Conservation (phyloP, 306 rosid species). For the Cyclanthera cordifolia region DNA sequence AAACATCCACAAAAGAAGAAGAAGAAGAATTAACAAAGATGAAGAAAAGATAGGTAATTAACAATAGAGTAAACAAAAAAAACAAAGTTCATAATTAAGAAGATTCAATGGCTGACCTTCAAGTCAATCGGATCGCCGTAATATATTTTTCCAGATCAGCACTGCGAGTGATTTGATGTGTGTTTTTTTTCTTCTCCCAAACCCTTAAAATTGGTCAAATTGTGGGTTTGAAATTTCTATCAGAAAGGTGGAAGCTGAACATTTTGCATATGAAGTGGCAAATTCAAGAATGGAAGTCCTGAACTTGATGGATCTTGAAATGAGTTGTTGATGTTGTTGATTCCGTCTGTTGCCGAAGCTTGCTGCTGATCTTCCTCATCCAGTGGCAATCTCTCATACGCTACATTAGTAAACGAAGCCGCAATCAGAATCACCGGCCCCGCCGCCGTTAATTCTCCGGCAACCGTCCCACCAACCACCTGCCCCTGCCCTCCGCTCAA, state of each 20-base stretch:
- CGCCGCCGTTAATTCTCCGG: conserved; percentile 8
- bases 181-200: neutral
- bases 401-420: conserved; percentile 15
- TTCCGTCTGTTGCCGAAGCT: neutral
- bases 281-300: conserved; percentile 13
- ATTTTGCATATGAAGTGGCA: conserved; percentile 14
- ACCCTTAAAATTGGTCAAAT: neutral
- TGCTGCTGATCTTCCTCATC: conserved; percentile 16
- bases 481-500: conserved; percentile 16
- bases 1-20: conserved; percentile 5
- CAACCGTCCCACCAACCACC: conserved; percentile 16
- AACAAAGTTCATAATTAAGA: neutral
- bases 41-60: neutral
- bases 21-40: neutral
- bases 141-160: neutral
- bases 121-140: neutral
- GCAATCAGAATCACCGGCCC: conserved; percentile 16
- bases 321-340: neutral
- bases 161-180: neutral
- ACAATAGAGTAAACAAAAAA: neutral
- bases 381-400: conserved; percentile 17
- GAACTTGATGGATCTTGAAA: conserved; percentile 10
- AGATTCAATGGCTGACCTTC: conserved; percentile 9
- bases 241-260: conserved; percentile 16
- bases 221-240: neutral